Conservation (phyloP, 2,329 filamentous ascomycete genomes). For the Emergomyces orientalis region DNA sequence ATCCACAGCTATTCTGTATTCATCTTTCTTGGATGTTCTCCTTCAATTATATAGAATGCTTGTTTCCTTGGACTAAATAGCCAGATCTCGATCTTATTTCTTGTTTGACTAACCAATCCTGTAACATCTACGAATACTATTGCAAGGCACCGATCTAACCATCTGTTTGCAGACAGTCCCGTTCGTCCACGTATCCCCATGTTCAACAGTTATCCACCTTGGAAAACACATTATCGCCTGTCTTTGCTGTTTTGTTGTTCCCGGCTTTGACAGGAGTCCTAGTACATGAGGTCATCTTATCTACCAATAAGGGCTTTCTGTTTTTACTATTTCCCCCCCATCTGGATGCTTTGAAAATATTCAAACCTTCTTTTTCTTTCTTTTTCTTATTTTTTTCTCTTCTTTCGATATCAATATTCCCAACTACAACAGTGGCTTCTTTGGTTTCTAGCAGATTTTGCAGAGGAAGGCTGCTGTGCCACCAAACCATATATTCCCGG, state of each 20-base stretch:
- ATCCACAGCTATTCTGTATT: neutral
- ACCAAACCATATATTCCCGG: neutral
- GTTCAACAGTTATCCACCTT: neutral
- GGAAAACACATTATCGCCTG: slow-evolving; percentile 3
- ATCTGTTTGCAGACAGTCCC: neutral
- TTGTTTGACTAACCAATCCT: neutral
- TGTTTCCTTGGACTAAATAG: neutral
- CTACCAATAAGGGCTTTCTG: neutral
- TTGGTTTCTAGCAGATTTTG: neutral
- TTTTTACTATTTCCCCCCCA: neutral
- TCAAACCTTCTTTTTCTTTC: neutral
- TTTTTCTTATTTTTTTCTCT: neutral
- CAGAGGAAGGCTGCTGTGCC: neutral
- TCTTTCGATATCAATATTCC: neutral
- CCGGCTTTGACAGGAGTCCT: neutral
- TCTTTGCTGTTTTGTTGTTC: neutral
- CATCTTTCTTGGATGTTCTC: neutral
- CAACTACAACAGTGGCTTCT: neutral
- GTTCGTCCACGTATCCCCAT: slow-evolving; percentile 1
- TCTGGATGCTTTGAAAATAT: neutral
- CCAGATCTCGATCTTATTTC: neutral
- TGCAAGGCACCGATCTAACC: neutral
- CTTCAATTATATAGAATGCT: neutral
- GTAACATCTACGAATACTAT: neutral
- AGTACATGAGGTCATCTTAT: neutral